Evolutionary conservation across 192 early-diverging fungal species (phyloP).

Genomic region (Rhizophagus sp.): DNA sequence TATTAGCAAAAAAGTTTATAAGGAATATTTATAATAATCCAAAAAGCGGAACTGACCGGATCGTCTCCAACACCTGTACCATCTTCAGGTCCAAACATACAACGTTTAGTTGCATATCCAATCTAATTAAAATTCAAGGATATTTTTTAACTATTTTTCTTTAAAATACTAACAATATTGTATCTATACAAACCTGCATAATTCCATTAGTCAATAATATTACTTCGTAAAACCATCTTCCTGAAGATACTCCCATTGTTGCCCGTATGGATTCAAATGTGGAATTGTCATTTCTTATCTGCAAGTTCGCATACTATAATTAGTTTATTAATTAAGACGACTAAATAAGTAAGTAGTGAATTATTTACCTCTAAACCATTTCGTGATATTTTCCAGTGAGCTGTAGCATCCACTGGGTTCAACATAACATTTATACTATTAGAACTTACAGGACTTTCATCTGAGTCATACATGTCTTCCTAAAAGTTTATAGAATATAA

Average conservation of each 20-base stretch:
- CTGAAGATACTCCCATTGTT: slow-evolving; percentile 54
- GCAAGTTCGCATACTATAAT: slow-evolving; percentile 26
- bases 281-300: slow-evolving; percentile 76
- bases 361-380: slow-evolving; percentile 48
- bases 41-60: slow-evolving; percentile 39
- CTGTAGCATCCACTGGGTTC: slow-evolving; percentile 56
- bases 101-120: slow-evolving; percentile 70
- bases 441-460: slow-evolving; percentile 8
- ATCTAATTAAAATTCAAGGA: slow-evolving; percentile 31
- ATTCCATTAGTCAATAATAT: slow-evolving; percentile 66
- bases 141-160: not conserved
- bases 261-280: slow-evolving; percentile 75
- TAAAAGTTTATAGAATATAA: not conserved
- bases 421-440: slow-evolving; percentile 48
- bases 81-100: slow-evolving; percentile 73
- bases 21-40: not conserved
- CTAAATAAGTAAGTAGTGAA: not conserved
- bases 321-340: not conserved
- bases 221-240: slow-evolving; percentile 77
- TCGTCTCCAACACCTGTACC: slow-evolving; percentile 76
- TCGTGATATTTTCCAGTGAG: slow-evolving; percentile 54
- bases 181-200: slow-evolving; percentile 56
- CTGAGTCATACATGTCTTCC: slow-evolving; percentile 20
- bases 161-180: not conserved
- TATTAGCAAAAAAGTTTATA: not conserved